Percentiles rank a stretch among this genome's conserved stretches.
Evolutionary conservation across 805 yeast species (phyloP).

Genomic region (Lipomyces oligophaga): DNA sequence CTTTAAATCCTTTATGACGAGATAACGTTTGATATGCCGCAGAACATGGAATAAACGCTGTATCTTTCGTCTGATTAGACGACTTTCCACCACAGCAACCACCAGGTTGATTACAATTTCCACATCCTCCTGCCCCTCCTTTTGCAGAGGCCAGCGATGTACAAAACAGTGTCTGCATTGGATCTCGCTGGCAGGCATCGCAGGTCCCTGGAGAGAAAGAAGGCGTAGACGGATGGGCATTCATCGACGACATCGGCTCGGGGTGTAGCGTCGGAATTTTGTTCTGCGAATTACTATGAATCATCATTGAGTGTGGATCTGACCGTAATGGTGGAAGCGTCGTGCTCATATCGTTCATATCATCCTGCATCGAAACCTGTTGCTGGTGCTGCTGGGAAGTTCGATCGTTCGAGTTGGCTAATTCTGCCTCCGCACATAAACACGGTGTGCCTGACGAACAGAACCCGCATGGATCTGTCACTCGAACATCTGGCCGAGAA

Average conservation of each 20-base stretch:
- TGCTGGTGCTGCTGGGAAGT: conserved; percentile 11
- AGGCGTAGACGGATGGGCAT: conserved; percentile 21
- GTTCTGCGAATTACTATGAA: conserved; percentile 30
- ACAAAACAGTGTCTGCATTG: conserved; percentile 84
- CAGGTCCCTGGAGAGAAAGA: conserved; percentile 71
- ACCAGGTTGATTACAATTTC: conserved; percentile 31
- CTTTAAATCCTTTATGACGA: conserved; percentile 70
- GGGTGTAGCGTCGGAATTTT: conserved; percentile 61
- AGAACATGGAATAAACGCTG: conserved; percentile 72
- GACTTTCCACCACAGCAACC: conserved; percentile 26
- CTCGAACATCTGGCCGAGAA: conserved; percentile 55
- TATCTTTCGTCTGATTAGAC: conserved; percentile 14
- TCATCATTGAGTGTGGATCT: conserved; percentile 21
- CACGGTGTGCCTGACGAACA: conserved; percentile 91
- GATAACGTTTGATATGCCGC: conserved; percentile 87
- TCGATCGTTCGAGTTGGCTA: conserved; percentile 37
- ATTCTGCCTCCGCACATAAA: conserved; percentile 81
- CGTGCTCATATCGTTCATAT: conserved; percentile 16
- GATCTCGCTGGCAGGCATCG: conserved; percentile 75
- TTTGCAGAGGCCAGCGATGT: conserved; percentile 62
- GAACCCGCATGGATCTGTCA: conserved; percentile 78
- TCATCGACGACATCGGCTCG: conserved; percentile 44
- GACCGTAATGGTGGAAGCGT: conserved; percentile 25
- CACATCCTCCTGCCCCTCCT: conserved; percentile 17
- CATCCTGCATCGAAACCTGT: conserved; percentile 7